Base-by-base conservation (phyloP, 495 filamentous ascomycete species). In the Penicillium diatomitis region DNA sequence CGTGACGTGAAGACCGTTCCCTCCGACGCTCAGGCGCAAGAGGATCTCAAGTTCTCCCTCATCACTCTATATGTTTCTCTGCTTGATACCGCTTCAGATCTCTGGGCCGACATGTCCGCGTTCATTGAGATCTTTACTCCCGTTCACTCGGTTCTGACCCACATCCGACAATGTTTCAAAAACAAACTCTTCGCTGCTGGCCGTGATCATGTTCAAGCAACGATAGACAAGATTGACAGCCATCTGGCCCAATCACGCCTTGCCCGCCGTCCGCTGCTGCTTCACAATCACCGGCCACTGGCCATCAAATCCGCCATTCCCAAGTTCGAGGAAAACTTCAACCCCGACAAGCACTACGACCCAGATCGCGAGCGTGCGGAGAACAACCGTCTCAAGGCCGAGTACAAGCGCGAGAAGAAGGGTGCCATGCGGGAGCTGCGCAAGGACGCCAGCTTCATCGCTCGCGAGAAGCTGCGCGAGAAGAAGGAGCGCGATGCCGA, bases 281-380 rank as follows among this genome's bases (percentile, higher is more conserved):
- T 97, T 8, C 92, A 99, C 70, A 77, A 91, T 71, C 94, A 97
- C 74, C 77, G 77, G 0, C 90, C 89, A 0, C 77, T 94, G 4
- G 82, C 94, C 9, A 95, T 99, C 69, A 88, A 89, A 58, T 81
- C 82, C 6, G 82, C 83, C 40, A 83, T 96, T 28, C 92, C 92
- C 56, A 96, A 95, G 70, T 99, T 97, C 73, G 94, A 99, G 71
- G 90, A 95, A 64, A 72, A 79, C 53, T 99, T 89, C 81, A 89
- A 90, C 64, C 92, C 90, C 8, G 79, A 87, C 73, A 90, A 87
- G 67, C 91, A 95, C 75, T 96, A 97, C 76, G 92, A 99, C 58
- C 88, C 88, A 1, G 83, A 97, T 64, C 80, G 81, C 45, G 90
- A 92, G 61, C 86, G 92, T 29, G 78, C 83, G n/a, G 88, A 94